Conservation (phyloP, 2,329 filamentous ascomycete species). For the Sporothrix luriei region DNA sequence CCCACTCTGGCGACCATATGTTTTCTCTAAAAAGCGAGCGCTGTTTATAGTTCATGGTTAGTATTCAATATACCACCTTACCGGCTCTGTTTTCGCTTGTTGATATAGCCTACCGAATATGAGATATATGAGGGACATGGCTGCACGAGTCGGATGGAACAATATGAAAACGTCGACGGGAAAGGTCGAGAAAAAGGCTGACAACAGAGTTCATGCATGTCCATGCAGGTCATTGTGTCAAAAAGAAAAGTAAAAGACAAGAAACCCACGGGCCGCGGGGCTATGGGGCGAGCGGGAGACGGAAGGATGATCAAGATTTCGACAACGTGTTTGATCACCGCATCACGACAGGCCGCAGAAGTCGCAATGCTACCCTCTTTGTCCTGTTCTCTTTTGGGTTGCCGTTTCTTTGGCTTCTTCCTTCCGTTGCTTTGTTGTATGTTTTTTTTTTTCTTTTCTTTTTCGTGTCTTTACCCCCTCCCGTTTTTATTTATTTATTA, state of each 20-base stretch:
- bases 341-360: not conserved
- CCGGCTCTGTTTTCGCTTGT: not conserved
- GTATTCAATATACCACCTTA: too few species aligned
- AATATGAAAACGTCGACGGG: too few species aligned
- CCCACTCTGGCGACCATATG: not conserved
- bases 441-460: not conserved
- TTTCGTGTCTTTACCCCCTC: not conserved
- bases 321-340: constrained; percentile 11
- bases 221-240: not conserved
- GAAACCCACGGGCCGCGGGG: constrained; percentile 9
- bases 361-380: not conserved
- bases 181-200: not conserved
- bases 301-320: constrained; percentile 5
- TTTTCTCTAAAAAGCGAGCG: too few species aligned
- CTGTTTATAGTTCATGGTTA: too few species aligned
- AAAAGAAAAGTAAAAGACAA: not conserved
- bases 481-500: too few species aligned
- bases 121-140: not conserved
- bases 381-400: not conserved
- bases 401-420: not conserved
- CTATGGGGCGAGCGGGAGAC: constrained; percentile 1
- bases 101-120: not conserved
- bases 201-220: not conserved
- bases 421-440: not conserved
- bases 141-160: not conserved